These are phyloP conservation scores for Naganishia sp. DNA, from an alignment of 1,284 basidiomycete species.

Conservation along the genomic window DNA sequence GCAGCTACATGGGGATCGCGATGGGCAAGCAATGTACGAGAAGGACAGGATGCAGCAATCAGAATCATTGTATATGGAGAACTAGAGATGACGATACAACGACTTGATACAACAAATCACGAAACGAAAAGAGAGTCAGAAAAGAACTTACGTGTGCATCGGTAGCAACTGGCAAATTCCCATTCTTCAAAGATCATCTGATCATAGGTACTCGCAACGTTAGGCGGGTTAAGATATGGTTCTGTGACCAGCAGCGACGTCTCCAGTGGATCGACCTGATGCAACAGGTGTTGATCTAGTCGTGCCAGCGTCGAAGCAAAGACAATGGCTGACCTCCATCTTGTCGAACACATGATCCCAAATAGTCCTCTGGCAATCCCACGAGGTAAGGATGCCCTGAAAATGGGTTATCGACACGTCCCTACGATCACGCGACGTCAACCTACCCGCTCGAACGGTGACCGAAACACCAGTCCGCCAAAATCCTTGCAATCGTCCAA, in stretches of 20 bases:
- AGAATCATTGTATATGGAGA: slow-evolving; percentile 3
- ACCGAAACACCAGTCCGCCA: slow-evolving; percentile 73
- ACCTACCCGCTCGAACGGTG: slow-evolving; percentile 81
- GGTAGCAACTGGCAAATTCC: slow-evolving; percentile 79
- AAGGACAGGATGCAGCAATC: background rate
- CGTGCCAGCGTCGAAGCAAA: background rate
- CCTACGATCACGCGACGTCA: slow-evolving; percentile 34
- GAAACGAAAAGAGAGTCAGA: background rate
- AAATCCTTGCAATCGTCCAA: slow-evolving; percentile 71
- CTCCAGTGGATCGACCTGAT: slow-evolving; percentile 68
- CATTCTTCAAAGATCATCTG: slow-evolving; percentile 96
- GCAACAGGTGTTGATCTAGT: background rate
- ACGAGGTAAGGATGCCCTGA: slow-evolving; percentile 85
- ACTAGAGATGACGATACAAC: background rate
- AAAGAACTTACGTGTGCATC: slow-evolving; percentile 69
- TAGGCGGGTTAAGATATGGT: slow-evolving; percentile 88
- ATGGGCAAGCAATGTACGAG: background rate
- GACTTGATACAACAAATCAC: background rate
- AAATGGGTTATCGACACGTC: slow-evolving; percentile 12
- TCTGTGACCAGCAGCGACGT: slow-evolving; percentile 83
- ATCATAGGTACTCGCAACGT: slow-evolving; percentile 86
- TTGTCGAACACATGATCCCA: slow-evolving; percentile 83
- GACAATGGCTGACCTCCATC: slow-evolving; percentile 11
- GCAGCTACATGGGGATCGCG: slow-evolving; percentile 62
- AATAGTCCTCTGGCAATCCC: slow-evolving; percentile 87